Base-by-base conservation (phyloP, 2,329 filamentous ascomycete species). In the Zymoseptoria brevis region DNA sequence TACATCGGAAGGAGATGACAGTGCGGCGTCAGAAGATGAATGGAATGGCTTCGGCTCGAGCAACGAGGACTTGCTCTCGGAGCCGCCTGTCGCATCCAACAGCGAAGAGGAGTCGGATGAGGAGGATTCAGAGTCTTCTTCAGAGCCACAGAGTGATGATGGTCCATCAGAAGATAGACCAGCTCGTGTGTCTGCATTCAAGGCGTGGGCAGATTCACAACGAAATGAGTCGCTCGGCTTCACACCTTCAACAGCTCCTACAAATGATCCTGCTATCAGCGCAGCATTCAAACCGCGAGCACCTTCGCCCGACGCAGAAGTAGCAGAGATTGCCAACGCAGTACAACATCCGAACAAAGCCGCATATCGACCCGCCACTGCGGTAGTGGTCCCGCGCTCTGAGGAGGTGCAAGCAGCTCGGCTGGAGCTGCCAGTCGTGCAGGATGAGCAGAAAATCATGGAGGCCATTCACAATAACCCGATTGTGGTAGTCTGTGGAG, bases 391-490 rank as follows among this genome's bases (percentile, higher is more conserved):
- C 2, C 77, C 83, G 48, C 84, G 94, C 59, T 77, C 83, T 0
- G 76, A 85, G 4, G 86, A 88, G 19, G 88, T 97, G 21, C 90
- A 96, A 71, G 83, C 87, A 53, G 84, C 87, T 9, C 85, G 94
- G 11, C 74, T 95, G 53, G 84, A 88, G 58, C 80, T 99, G 16
- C 94, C 94, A 0, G 89, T 99, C 1, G 90, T 97, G 1, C 89
- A 89, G 1, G 92, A 97, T 73, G 94, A 99, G 74, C 94, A 99
- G 71, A 91, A 88, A 69, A 92, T 99, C 29, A 97, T 99, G 92
- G 94, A 99, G 75, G 91, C 92, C 0, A 90, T 99, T 54, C 88
- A 96, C 74, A 93, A 93, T 71, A 88, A 96, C 72, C 83, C 93
- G 56, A 86, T 90, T 3, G 89, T 96, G 1, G 88, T 99, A 9